Conservation (phyloP, 495 filamentous ascomycete species). For the Terfezia boudieri region DNA sequence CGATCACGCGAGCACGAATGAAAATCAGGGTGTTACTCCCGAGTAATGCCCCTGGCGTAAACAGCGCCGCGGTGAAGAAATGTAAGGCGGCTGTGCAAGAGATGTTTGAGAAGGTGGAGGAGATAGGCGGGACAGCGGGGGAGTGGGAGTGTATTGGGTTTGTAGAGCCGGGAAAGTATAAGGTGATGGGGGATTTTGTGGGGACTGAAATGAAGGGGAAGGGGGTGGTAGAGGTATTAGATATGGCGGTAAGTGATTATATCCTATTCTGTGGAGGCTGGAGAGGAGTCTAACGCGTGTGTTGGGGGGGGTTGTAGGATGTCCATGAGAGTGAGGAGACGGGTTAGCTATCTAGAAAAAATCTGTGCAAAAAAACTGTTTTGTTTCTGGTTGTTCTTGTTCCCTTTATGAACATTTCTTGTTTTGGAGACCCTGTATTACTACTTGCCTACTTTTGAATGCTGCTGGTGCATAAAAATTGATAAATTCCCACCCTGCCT, state of each 20-base stretch:
- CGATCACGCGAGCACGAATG: conserved; percentile 78
- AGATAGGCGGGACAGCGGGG: conserved; percentile 40
- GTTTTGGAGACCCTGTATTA: too few relatives aligned
- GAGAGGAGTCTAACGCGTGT: neutral
- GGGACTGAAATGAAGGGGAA: conserved; percentile 73
- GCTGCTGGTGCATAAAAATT: too few relatives aligned
- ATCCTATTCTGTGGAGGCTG: neutral
- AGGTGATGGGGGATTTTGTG: conserved; percentile 72
- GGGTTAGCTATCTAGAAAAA: too few relatives aligned
- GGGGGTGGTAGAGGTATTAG: conserved; percentile 77
- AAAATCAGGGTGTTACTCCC: conserved; percentile 66
- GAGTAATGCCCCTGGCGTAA: conserved; percentile 19
- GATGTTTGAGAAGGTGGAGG: conserved; percentile 73
- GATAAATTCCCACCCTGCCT: too few relatives aligned
- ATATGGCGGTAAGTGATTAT: conserved; percentile 44
- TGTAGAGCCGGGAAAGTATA: conserved; percentile 85
- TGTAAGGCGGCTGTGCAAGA: conserved; percentile 67
- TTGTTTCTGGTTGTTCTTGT: too few relatives aligned
- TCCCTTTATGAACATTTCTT: too few relatives aligned
- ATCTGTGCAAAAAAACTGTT: too few relatives aligned
- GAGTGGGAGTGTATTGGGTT: conserved; percentile 86
- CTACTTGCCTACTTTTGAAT: too few relatives aligned
- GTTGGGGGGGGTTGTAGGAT: too few relatives aligned
- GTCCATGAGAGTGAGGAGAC: too few relatives aligned
- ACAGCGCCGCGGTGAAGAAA: conserved; percentile 26